Percentiles rank a stretch among this genome's conserved stretches.
Evolutionary conservation across 2,329 filamentous ascomycete species (phyloP).

Genomic region (Drechslerella coelobrocha): DNA sequence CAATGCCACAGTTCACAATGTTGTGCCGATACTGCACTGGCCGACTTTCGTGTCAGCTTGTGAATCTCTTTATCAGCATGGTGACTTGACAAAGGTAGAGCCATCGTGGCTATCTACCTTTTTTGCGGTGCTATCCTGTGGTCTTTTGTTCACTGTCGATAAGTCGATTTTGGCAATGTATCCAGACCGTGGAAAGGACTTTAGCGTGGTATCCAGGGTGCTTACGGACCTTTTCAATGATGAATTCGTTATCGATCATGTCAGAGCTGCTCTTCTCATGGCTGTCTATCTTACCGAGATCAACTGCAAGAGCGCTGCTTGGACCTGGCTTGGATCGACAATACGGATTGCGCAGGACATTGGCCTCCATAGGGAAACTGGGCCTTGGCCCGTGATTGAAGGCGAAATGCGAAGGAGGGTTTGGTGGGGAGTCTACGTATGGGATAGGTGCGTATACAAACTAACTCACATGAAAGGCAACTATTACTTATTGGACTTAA

Average conservation of each 20-base stretch:
- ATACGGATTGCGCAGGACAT: slow-evolving; percentile 83
- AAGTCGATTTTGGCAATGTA: slow-evolving; percentile 58
- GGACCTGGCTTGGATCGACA: slow-evolving; percentile 82
- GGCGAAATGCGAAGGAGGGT: slow-evolving; percentile 76
- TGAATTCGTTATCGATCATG: slow-evolving; percentile 76
- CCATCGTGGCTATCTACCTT: slow-evolving; percentile 79
- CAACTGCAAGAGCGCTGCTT: slow-evolving; percentile 83
- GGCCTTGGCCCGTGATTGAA: slow-evolving; percentile 76
- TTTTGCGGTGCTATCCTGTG: slow-evolving; percentile 82
- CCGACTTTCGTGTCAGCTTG: slow-evolving; percentile 78
- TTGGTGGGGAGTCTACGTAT: slow-evolving; percentile 95
- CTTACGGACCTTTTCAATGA: slow-evolving; percentile 83
- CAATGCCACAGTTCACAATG: slow-evolving; percentile 75
- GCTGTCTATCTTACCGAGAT: slow-evolving; percentile 83
- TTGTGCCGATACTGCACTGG: slow-evolving; percentile 88
- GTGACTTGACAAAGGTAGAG: slow-evolving; percentile 67
- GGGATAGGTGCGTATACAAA: slow-evolving; percentile 72
- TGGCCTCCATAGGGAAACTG: slow-evolving; percentile 77
- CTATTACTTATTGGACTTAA: slow-evolving; percentile 20
- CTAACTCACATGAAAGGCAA: neutral
- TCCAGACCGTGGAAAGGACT: slow-evolving; percentile 67
- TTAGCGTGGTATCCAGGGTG: slow-evolving; percentile 73
- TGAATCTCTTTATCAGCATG: slow-evolving; percentile 74
- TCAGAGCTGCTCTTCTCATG: slow-evolving; percentile 73
- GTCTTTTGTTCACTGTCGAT: slow-evolving; percentile 73